A percentile compares a stretch with the other conserved stretches of the same genome.
Conservation (phyloP, 1,284 basidiomycete genomes). For the Schizophyllum commune region DNA sequence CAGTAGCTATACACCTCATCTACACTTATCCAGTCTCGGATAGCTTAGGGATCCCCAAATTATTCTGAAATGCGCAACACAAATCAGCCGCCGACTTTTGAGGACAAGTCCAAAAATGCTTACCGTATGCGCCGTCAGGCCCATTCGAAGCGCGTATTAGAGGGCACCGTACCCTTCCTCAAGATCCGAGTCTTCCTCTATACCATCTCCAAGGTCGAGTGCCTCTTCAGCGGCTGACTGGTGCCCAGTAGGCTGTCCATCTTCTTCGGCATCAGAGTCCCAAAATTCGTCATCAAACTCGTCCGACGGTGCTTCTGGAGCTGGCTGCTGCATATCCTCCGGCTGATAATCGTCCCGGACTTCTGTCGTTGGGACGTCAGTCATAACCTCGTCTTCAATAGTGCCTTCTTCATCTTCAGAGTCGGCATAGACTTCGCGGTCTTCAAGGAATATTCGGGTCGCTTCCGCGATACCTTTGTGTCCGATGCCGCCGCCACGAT, state of each 20-base stretch:
- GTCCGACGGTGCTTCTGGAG: background rate
- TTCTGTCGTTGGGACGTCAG: no score
- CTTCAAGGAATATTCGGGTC: background rate
- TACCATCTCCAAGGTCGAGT: background rate
- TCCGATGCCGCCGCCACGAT: conserved; percentile 20
- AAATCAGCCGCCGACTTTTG: no score
- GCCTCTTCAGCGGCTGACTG: no score
- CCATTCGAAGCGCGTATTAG: background rate
- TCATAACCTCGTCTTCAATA: no score
- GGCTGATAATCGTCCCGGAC: no score
- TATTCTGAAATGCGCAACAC: no score
- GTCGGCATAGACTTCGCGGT: background rate
- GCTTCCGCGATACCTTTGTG: conserved; percentile 10
- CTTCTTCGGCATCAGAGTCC: background rate
- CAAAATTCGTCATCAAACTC: background rate
- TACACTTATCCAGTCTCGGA: no score
- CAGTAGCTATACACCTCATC: no score
- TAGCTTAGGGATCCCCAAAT: no score
- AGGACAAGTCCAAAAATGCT: no score
- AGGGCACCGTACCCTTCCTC: background rate
- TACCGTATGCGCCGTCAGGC: no score
- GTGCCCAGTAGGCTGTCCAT: background rate
- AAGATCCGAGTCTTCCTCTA: background rate
- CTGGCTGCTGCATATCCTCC: background rate
- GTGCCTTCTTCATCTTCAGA: no score